Base-by-base conservation (phyloP, 2,329 filamentous ascomycete species). In the Hirsutella thompsonii region DNA sequence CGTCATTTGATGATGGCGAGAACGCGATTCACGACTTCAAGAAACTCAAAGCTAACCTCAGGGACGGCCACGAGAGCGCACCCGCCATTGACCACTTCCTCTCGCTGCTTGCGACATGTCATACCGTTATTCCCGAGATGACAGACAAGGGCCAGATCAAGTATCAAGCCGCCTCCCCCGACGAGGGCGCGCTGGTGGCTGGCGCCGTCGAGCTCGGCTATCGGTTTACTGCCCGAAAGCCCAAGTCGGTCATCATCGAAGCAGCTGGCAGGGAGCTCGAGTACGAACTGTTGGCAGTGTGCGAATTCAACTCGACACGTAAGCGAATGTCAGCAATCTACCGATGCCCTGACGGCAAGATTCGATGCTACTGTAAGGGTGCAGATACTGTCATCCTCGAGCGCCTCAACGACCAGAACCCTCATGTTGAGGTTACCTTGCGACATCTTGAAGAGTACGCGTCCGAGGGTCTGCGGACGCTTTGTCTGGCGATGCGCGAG, bases 321-420 rank as follows among this genome's bases (percentile, higher is more conserved):
- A 98, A 98, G 67, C 75, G 92, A 49, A 98, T 98, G 92, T 96
- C 92, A 8, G 85, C 90, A 19, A 93, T 98, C 50, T 95, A 93
- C 67, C 80, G 93, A 40, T 95, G 90, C 55, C 92, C 92, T 0
- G 90, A 96, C 64, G 92, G 92, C 47, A 94, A 92, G 65, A 83
- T 98, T 44, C 74, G 92, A 39, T 80, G 87, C 52, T 98, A 95
- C 62, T 90, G 82, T 65, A 98, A 98, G 65, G 92, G 92, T 52
- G 92, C 92, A 36, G 92, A 98, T 59, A 98, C 92, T 2, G 92
- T 98, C 39, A 98, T 98, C 50, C 67, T 98, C 40, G 93, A 98
- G 60, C 83, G 93, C 18, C 70, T 98, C 13, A 79, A 81, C 48
- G 74, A 83, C 33, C 76, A 92, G 49, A 94, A 94, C 53, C 83